phyloP scores from a whole-genome alignment of 305 asterid genomes.

The Galium porrigens region DNA sequence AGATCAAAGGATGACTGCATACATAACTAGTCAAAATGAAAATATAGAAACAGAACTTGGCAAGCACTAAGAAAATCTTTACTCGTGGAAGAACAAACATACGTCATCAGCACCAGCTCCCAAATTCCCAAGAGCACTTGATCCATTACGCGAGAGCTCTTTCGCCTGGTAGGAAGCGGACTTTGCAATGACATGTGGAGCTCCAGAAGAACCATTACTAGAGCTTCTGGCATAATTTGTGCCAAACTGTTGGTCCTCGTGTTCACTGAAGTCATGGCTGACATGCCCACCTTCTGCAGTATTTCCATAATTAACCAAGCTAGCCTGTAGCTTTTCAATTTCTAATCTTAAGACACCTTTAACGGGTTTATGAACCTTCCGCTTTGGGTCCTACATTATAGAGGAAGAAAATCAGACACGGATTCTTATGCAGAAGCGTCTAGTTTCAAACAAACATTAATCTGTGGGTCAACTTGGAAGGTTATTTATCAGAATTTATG shows the following conservation, averaged over 20 bases:
- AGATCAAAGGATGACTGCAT: neutral
- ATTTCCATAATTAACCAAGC: constrained; percentile 44
- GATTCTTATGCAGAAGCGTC: constrained; percentile 5
- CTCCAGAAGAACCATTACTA: constrained; percentile 36
- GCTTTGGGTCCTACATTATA: constrained; percentile 72
- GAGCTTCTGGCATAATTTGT: constrained; percentile 26
- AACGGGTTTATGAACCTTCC: constrained; percentile 91
- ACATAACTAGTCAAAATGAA: constrained; percentile 1
- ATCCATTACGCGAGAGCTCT: constrained; percentile 58
- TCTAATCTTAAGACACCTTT: constrained; percentile 82
- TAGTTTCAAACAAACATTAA: neutral
- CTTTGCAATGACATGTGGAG: constrained; percentile 29
- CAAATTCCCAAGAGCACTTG: constrained; percentile 36
- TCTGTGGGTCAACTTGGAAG: neutral
- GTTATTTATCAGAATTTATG: neutral
- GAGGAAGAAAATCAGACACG: constrained; percentile 19
- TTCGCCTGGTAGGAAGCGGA: constrained; percentile 37
- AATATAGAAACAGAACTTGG: neutral
- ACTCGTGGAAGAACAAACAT: constrained; percentile 4
- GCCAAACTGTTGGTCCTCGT: constrained; percentile 32
- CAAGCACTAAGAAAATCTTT: neutral
- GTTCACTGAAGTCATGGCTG: constrained; percentile 39
- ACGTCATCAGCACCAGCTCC: constrained; percentile 56
- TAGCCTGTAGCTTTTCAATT: constrained; percentile 82
- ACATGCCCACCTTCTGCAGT: constrained; percentile 39